Conservation (phyloP, 768 basidiomycete species). For the Tricholoma bakamatsutake region DNA sequence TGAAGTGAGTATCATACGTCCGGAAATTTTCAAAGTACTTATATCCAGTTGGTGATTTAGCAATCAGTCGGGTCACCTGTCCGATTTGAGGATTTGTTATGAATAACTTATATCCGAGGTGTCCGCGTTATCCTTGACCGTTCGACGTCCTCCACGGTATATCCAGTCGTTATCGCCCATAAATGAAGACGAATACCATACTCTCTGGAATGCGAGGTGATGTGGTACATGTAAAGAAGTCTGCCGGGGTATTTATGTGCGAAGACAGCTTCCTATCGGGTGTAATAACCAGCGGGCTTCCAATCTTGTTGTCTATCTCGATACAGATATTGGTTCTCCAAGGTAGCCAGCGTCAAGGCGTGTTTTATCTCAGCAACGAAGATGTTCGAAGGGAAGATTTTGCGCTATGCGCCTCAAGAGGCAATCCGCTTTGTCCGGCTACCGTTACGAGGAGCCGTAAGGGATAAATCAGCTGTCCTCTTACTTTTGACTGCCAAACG, state of each 20-base stretch:
- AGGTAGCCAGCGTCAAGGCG: background rate
- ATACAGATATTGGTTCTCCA: background rate
- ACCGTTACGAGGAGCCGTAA: background rate
- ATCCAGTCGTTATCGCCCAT: background rate
- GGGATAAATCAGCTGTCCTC: constrained; percentile 3
- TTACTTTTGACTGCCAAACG: background rate
- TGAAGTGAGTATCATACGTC: background rate
- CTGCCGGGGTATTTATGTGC: constrained; percentile 7
- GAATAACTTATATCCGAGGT: constrained; percentile 13
- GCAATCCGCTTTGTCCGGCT: constrained; percentile 6
- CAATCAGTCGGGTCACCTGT: background rate
- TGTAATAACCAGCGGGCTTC: background rate
- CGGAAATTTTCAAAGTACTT: background rate
- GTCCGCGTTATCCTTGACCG: constrained; percentile 12
- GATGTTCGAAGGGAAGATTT: background rate
- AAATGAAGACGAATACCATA: background rate
- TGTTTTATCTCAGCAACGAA: background rate
- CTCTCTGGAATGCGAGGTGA: constrained; percentile 1
- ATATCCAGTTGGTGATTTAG: background rate
- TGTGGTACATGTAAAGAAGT: constrained; percentile 11
- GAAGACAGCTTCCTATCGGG: constrained; percentile 3
- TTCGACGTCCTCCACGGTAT: background rate
- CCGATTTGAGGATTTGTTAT: background rate
- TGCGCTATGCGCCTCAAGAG: background rate
- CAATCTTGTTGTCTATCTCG: background rate